phyloP scores from a whole-genome alignment of 2,329 filamentous ascomycete species.

The Aspergillus japonicus region DNA sequence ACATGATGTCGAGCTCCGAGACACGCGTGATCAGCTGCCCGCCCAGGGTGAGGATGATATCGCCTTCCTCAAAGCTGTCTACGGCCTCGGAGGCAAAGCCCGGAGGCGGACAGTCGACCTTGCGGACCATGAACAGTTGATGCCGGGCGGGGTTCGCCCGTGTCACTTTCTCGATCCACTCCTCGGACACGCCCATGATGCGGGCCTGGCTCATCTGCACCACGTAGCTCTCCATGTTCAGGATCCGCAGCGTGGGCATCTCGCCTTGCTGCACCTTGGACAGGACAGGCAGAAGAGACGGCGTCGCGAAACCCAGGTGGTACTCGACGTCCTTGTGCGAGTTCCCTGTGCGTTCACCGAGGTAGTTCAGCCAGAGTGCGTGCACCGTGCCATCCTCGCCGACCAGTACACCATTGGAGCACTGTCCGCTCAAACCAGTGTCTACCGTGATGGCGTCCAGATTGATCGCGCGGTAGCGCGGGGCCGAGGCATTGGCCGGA shows the following conservation, averaged over 20 bases:
- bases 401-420: slow-evolving; percentile 89
- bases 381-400: slow-evolving; percentile 89
- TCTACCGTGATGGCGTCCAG: slow-evolving; percentile 97
- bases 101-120: slow-evolving; percentile 66
- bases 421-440: slow-evolving; percentile 85
- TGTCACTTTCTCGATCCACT: slow-evolving; percentile 91
- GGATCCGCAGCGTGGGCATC: slow-evolving; percentile 78
- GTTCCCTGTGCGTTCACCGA: slow-evolving; percentile 79
- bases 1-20: slow-evolving; percentile 94
- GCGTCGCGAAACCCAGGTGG: slow-evolving; percentile 86
- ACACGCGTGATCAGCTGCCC: slow-evolving; percentile 90
- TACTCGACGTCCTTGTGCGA: slow-evolving; percentile 92
- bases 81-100: slow-evolving; percentile 41
- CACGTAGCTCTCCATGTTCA: slow-evolving; percentile 91
- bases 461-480: slow-evolving; percentile 90
- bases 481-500: slow-evolving; percentile 86
- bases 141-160: slow-evolving; percentile 86
- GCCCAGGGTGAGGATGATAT: slow-evolving; percentile 89
- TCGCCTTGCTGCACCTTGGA: slow-evolving; percentile 77
- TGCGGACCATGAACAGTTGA: slow-evolving; percentile 97
- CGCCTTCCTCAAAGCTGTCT: slow-evolving; percentile 78
- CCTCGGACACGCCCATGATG: slow-evolving; percentile 93
- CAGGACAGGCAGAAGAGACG: slow-evolving; percentile 84
- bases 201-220: slow-evolving; percentile 96
- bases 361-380: slow-evolving; percentile 93